Evolutionary conservation across 2,329 filamentous ascomycete genomes (phyloP).

Genomic region (Endothia cerciana): DNA sequence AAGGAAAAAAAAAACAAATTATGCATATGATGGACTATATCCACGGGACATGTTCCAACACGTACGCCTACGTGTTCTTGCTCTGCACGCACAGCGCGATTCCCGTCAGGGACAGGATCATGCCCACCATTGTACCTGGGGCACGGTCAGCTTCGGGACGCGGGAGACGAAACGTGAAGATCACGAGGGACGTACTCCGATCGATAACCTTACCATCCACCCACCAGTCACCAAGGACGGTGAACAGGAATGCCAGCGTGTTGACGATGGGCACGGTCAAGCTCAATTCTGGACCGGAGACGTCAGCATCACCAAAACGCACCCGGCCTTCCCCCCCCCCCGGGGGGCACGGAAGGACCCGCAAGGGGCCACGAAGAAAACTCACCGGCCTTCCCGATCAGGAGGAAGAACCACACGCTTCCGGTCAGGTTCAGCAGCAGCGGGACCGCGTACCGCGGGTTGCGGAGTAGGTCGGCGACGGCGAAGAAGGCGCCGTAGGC

Average conservation of each 20-base stretch:
- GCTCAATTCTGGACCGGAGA: constrained; percentile 70
- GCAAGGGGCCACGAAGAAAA: too few relatives aligned
- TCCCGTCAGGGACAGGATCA: constrained; percentile 76
- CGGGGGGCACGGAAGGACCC: too few relatives aligned
- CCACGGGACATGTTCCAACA: not conserved
- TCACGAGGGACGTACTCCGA: constrained; percentile 59
- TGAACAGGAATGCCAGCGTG: constrained; percentile 93
- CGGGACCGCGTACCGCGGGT: constrained; percentile 83
- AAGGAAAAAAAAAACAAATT: too few relatives aligned
- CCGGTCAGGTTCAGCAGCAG: constrained; percentile 88
- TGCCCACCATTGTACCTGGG: constrained; percentile 80
- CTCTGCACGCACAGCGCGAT: constrained; percentile 84
- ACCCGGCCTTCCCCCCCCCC: too few relatives aligned
- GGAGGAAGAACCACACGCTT: constrained; percentile 93
- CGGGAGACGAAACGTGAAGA: not conserved
- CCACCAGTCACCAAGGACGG: constrained; percentile 92
- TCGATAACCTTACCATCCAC: constrained; percentile 90
- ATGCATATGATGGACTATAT: not conserved
- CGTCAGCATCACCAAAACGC: constrained; percentile 4
- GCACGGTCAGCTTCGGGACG: not conserved
- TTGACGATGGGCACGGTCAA: constrained; percentile 95
- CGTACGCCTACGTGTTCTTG: constrained; percentile 44
- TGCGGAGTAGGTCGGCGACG: constrained; percentile 76
- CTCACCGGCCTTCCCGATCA: constrained; percentile 77
- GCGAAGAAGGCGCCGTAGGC: constrained; percentile 71